Evolutionary conservation across 805 yeast species (phyloP), one percentile per base, ranked within the genome.

Genomic region (Lachancea thermotolerans): DNA sequence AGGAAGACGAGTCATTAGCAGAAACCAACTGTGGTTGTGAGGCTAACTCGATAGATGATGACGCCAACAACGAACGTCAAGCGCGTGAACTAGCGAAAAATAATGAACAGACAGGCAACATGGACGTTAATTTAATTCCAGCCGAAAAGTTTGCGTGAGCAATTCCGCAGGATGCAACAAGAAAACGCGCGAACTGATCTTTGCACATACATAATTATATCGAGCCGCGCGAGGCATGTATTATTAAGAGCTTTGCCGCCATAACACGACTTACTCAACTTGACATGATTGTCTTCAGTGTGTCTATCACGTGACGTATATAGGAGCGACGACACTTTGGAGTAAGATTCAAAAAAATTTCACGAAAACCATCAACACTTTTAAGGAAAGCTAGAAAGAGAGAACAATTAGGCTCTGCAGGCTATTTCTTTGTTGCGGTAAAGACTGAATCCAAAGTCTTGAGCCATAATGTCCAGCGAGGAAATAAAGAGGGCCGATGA

Each of bases 121-220:
- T 62, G 67, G 64, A 62, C 39, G 49, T 56, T 8, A 56, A 58
- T 29, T 36, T 61, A 17, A 39, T 58, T 43, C 65, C 67, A 7
- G 55, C 64, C 11, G 62, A 60, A 39, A 52, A 54, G 18, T 50
- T 55, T 34, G 44, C 42, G 21, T 50, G 35, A 45, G 28, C 10
- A 14, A 35, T 5, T 29, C 14, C 2, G 21, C 16, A 6, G 12
- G 28, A 7, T 21, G 30, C 39, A 2, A 21, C 11, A 35, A 12
- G 34, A 31, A 31, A 8, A n/a, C 7, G 34, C 15, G 4, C 34
- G 34, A 12, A 21, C 25, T 21, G 4, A 21, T 21, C 25, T 21
- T 21, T 21, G 25, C 7, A 21, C 25, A 21, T 21, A 21, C 7
- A 21, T 21, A 21, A 21, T 21, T 21, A 21, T 7, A 21, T 21